Conservation (phyloP, 192 early-diverging fungal species). For the Chytriomyces sp. region DNA sequence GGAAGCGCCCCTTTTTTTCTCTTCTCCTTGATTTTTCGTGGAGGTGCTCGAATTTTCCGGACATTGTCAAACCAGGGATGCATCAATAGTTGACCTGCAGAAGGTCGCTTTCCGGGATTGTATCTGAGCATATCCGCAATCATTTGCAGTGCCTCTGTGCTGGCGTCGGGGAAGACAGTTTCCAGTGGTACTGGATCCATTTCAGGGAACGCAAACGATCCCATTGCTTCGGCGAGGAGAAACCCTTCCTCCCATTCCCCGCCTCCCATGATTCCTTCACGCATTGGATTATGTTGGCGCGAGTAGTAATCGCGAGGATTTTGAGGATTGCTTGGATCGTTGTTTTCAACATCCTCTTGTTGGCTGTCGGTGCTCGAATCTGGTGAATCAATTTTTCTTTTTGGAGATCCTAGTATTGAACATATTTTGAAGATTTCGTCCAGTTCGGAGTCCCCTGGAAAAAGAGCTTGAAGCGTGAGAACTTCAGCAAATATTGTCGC, state of each 20-base stretch:
- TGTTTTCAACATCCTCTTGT: conserved; percentile 2
- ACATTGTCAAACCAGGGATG: conserved; percentile 65
- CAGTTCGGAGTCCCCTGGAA: conserved; percentile 81
- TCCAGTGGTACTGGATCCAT: conserved; percentile 34
- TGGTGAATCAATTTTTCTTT: neutral
- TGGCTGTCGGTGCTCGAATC: neutral
- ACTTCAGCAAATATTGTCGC: conserved; percentile 83
- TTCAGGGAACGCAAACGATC: conserved; percentile 30
- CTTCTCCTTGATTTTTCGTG: neutral
- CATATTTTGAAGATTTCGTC: conserved; percentile 83
- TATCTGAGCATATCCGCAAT: conserved; percentile 76
- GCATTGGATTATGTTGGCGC: neutral
- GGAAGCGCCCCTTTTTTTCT: neutral
- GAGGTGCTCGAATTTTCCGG: conserved; percentile 15
- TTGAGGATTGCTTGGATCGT: neutral
- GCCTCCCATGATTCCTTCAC: conserved; percentile 27
- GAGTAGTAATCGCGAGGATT: conserved; percentile 11
- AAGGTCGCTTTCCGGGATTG: conserved; percentile 75
- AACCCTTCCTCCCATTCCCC: conserved; percentile 38
- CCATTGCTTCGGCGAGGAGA: conserved; percentile 35
- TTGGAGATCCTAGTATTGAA: conserved; percentile 70
- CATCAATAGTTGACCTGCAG: conserved; percentile 71
- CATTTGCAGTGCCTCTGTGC: conserved; percentile 46
- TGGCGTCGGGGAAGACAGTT: conserved; percentile 1
- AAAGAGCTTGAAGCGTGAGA: conserved; percentile 72